Base-by-base conservation (phyloP, 2,329 filamentous ascomycete species). In the Mycogone perniciosa region DNA sequence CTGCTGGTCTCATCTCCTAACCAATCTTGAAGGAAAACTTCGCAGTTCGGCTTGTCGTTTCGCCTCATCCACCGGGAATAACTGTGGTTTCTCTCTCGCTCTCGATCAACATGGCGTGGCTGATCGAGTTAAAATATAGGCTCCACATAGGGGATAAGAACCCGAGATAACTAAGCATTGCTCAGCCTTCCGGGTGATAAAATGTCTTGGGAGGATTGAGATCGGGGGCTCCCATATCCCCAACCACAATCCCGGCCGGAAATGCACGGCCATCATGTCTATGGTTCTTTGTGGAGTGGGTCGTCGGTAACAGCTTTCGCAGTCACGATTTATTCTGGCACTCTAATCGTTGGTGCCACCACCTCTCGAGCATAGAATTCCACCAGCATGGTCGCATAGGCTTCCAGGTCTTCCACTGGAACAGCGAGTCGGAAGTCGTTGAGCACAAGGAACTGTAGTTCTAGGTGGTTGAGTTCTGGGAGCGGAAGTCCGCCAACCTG, bases 361-460 rank as follows among this genome's bases (percentile, higher is more conserved):
- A 96, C 85, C 67, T 99, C 93, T 48, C 92, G 80, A 0, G 90
- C 92, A 64, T 97, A 99, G 64, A 97, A 99, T 64, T 97, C 92
- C 11, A 99, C 93, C 9, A 99, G 76, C 92, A 97, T 97, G 1
- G 93, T 99, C 5, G 90, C 93, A 62, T 99, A 99, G 0, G 90
- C 89, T 68, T 99, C 93, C 53, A 99, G 81, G 62, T 97, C 92
- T 71, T 97, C 93, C 10, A 97, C 86, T 0, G 92, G 87, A 7
- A 99, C 86, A 2, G 89, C 89, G 11, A 99, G 83, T 53, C 92
- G 84, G 67, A 99, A 99, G 67, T 97, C 93, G 69, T 99, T 99
- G 31, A 99, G 77, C 2, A 96, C 77, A 5, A 99, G 77, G 64
- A 99, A 99, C 69, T 99, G 93, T 3, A 97, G 79, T 68, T 99